Percentiles rank a stretch among this genome's conserved stretches.
Conservation (phyloP, 2,329 filamentous ascomycete genomes). For the Aspergillus udagawae region DNA sequence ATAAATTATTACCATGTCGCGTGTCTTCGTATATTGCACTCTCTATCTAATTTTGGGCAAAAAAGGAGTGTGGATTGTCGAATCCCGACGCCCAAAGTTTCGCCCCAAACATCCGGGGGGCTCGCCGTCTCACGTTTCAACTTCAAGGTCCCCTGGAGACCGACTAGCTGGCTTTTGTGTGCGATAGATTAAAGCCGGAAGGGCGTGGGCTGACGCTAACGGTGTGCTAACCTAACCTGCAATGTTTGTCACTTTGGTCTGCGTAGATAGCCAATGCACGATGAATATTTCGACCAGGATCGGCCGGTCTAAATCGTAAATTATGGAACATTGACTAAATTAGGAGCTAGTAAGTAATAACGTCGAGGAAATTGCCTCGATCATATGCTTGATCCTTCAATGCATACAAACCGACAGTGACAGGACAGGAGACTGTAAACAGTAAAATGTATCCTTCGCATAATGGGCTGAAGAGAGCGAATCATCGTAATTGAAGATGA, state of each 20-base stretch:
- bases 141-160: conserved; percentile 9
- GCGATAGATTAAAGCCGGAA: conserved; percentile 10
- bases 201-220: conserved; percentile 12
- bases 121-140: neutral
- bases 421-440: neutral
- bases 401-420: neutral
- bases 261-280: neutral
- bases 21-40: no score
- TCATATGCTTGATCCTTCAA: no score
- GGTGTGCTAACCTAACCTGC: neutral
- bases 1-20: neutral
- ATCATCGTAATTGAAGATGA: neutral
- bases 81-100: conserved; percentile 12
- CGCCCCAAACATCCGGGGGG: conserved; percentile 12
- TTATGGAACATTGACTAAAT: neutral
- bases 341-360: neutral
- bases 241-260: neutral
- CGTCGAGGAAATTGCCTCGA: no score
- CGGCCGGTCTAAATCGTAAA: conserved; percentile 8
- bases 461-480: neutral
- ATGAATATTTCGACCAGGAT: conserved; percentile 7
- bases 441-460: no score
- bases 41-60: neutral
- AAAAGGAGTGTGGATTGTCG: neutral
- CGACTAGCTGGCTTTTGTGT: conserved; percentile 1